Conservation (phyloP, 2,329 filamentous ascomycete genomes). For the Drechslerella coelobrocha region DNA sequence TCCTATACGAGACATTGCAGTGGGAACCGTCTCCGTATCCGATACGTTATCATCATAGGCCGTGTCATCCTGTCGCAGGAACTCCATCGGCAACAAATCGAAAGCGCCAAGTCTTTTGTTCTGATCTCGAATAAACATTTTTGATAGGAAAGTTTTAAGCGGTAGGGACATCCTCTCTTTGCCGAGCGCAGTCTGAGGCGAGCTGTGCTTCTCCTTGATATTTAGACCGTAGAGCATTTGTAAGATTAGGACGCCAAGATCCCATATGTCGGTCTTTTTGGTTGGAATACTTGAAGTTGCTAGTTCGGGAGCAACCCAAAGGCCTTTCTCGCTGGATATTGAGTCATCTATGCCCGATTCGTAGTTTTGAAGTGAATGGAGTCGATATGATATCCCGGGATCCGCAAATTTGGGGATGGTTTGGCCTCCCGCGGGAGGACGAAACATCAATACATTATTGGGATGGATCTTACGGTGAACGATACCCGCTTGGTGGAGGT, state of each 20-base stretch:
- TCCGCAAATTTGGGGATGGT: slow-evolving; percentile 75
- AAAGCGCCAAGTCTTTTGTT: slow-evolving; percentile 87
- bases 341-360: slow-evolving; percentile 19
- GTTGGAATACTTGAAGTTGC: slow-evolving; percentile 60
- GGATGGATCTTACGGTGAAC: slow-evolving; percentile 83
- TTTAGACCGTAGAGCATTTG: slow-evolving; percentile 93
- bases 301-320: slow-evolving; percentile 37
- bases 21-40: slow-evolving; percentile 50
- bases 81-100: slow-evolving; percentile 68
- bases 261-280: slow-evolving; percentile 90
- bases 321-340: slow-evolving; percentile 9
- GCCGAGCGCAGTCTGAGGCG: slow-evolving; percentile 75
- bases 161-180: slow-evolving; percentile 75
- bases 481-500: slow-evolving; percentile 82
- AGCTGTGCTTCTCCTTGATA: slow-evolving; percentile 76
- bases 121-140: slow-evolving; percentile 82
- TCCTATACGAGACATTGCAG: slow-evolving; percentile 56
- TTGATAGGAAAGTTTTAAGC: slow-evolving; percentile 78
- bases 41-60: slow-evolving; percentile 60
- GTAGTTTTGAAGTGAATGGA: slow-evolving; percentile 32
- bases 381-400: slow-evolving; percentile 60
- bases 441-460: slow-evolving; percentile 78
- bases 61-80: slow-evolving; percentile 60
- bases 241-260: slow-evolving; percentile 86
- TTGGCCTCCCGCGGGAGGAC: slow-evolving; percentile 72